Evolutionary conservation across 2,329 filamentous ascomycete genomes (phyloP).

Genomic region (Geoglossum cookeanum): DNA sequence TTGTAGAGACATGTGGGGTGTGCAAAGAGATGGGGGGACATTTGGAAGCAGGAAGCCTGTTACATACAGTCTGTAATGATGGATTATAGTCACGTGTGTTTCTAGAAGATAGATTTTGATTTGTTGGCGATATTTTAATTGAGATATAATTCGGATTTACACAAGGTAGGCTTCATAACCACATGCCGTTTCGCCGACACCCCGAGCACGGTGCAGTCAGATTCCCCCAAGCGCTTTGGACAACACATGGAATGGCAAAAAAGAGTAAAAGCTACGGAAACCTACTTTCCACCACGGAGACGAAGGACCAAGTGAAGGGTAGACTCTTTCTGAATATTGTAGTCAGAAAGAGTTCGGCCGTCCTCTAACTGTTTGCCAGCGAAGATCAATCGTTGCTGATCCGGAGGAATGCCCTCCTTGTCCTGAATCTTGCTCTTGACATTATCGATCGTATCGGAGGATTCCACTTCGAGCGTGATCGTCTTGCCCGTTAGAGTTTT

Average conservation of each 20-base stretch:
- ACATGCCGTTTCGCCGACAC: neutral
- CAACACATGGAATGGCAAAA: neutral
- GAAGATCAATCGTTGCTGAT: conserved; percentile 52
- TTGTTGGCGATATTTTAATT: neutral
- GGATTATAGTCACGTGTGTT: neutral
- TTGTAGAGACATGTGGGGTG: conserved; percentile 1
- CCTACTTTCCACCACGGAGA: conserved; percentile 36
- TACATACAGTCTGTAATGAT: no score
- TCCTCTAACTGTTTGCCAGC: conserved; percentile 45
- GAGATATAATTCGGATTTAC: neutral
- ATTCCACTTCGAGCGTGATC: conserved; percentile 49
- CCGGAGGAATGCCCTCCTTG: conserved; percentile 58
- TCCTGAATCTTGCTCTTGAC: conserved; percentile 60
- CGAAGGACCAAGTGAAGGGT: conserved; percentile 45
- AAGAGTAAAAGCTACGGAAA: neutral
- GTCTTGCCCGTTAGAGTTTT: conserved; percentile 64
- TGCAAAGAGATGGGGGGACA: neutral
- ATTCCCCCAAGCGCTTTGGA: neutral
- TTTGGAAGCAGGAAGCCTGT: neutral
- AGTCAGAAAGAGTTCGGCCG: conserved; percentile 32
- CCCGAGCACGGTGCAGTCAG: neutral
- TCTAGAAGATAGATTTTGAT: neutral
- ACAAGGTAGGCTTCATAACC: neutral
- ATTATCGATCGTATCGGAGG: conserved; percentile 50
- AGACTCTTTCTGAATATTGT: conserved; percentile 40